phyloP scores from a whole-genome alignment of 208 protist genomes.

The Acanthamoeba quina region DNA sequence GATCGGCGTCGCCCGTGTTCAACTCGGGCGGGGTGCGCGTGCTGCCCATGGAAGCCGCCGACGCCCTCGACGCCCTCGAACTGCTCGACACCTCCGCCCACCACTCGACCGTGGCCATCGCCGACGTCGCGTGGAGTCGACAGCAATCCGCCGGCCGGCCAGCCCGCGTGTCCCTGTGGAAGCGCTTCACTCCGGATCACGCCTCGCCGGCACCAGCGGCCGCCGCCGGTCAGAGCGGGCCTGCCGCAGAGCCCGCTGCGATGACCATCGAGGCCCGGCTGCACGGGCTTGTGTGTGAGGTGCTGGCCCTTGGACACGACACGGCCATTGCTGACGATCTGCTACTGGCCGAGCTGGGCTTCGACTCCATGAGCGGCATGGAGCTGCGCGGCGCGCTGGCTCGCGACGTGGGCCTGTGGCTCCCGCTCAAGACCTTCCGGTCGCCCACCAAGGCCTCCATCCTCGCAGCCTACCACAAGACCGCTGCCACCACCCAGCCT shows the following conservation, averaged over 20 bases:
- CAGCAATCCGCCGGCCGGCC: not conserved
- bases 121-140: not conserved
- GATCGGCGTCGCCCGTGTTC: not conserved
- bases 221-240: not conserved
- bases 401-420: not conserved
- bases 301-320: not conserved
- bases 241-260: too few species aligned
- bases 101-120: not conserved
- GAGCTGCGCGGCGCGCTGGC: conserved; percentile 40
- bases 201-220: not conserved
- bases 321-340: not conserved
- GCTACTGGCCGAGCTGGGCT: conserved; percentile 45
- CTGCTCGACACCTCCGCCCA: conserved; percentile 2
- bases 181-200: not conserved
- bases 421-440: conserved; percentile 67
- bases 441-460: conserved; percentile 68
- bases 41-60: conserved; percentile 19
- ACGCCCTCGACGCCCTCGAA: conserved; percentile 6
- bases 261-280: not conserved
- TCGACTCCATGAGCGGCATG: conserved; percentile 66
- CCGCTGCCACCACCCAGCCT: not conserved
- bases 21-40: conserved; percentile 1
- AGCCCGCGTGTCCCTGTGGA: conserved; percentile 15
- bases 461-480: not conserved
- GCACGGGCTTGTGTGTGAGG: conserved; percentile 23